Percentiles rank a stretch among this genome's conserved stretches.
phyloP scores from a whole-genome alignment of 768 basidiomycete genomes.

The Serpula lacrymans region DNA sequence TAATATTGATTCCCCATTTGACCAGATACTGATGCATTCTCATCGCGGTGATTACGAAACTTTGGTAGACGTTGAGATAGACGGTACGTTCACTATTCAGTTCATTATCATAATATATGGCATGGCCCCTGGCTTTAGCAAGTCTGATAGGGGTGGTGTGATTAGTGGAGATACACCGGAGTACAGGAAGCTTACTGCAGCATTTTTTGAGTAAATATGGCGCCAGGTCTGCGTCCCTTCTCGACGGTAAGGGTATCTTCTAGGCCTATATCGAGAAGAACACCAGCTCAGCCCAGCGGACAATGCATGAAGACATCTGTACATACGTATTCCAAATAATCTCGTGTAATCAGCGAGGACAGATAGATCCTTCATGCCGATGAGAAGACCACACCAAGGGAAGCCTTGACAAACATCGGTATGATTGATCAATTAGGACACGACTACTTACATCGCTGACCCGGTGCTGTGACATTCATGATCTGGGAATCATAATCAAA shows the following conservation, averaged over 20 bases:
- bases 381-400: constrained; percentile 89
- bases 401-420: constrained; percentile 51
- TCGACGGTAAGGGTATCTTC: constrained; percentile 70
- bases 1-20: constrained; percentile 48
- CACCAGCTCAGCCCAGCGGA: not conserved
- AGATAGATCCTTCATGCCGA: constrained; percentile 74
- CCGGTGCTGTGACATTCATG: constrained; percentile 49
- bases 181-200: constrained; percentile 51
- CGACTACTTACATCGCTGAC: constrained; percentile 36
- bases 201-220: constrained; percentile 68
- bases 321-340: constrained; percentile 57
- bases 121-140: constrained; percentile 70
- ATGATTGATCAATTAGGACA: not conserved
- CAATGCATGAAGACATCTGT: not conserved
- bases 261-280: constrained; percentile 42
- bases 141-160: constrained; percentile 40
- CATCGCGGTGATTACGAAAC: constrained; percentile 76
- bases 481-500: constrained; percentile 63
- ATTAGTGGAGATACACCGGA: not conserved
- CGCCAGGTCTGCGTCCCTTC: constrained; percentile 60
- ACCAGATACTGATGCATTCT: constrained; percentile 84
- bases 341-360: constrained; percentile 77
- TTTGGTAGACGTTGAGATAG: constrained; percentile 84
- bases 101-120: constrained; percentile 72
- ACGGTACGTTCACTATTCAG: constrained; percentile 64